Conservation (phyloP, 2,329 filamentous ascomycete species). For the Penicillium hesseltinei region DNA sequence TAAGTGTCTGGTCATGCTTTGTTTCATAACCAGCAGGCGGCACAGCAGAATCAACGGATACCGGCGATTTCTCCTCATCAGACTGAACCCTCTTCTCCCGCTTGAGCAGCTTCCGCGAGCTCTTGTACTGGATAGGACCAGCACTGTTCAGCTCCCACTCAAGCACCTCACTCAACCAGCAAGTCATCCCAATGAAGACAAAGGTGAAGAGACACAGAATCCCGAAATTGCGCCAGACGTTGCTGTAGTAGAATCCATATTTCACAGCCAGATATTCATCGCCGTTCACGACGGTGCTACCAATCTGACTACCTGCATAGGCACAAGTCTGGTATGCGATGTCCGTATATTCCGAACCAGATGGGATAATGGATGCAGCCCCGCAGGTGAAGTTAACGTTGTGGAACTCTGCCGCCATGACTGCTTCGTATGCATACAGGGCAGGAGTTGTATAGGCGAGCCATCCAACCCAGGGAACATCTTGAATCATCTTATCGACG, state of each 20-base stretch:
- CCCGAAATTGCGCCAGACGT: slow-evolving; percentile 70
- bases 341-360: slow-evolving; percentile 51
- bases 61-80: slow-evolving; percentile 31
- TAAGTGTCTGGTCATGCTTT: slow-evolving; percentile 35
- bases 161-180: slow-evolving; percentile 64
- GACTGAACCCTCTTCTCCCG: slow-evolving; percentile 6
- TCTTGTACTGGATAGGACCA: slow-evolving; percentile 65
- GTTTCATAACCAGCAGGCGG: slow-evolving; percentile 24
- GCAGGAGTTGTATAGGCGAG: slow-evolving; percentile 49
- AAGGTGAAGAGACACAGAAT: slow-evolving; percentile 70
- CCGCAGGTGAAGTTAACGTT: slow-evolving; percentile 55
- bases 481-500: slow-evolving; percentile 53
- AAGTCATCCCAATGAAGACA: slow-evolving; percentile 67
- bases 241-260: slow-evolving; percentile 51
- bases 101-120: slow-evolving; percentile 43
- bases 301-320: slow-evolving; percentile 53
- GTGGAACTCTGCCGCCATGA: slow-evolving; percentile 63
- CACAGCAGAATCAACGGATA: slow-evolving; percentile 20
- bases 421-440: slow-evolving; percentile 61
- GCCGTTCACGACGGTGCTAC: slow-evolving; percentile 51
- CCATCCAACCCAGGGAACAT: slow-evolving; percentile 64
- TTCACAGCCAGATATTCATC: slow-evolving; percentile 52
- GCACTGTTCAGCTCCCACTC: slow-evolving; percentile 59
- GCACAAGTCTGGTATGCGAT: slow-evolving; percentile 57
- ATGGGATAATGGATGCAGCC: slow-evolving; percentile 55